Percentiles rank a stretch among this genome's conserved stretches.
These are phyloP conservation scores for Ettlia oleoabundans DNA, from an alignment of 139 green algal species.

Conservation along the genomic window DNA sequence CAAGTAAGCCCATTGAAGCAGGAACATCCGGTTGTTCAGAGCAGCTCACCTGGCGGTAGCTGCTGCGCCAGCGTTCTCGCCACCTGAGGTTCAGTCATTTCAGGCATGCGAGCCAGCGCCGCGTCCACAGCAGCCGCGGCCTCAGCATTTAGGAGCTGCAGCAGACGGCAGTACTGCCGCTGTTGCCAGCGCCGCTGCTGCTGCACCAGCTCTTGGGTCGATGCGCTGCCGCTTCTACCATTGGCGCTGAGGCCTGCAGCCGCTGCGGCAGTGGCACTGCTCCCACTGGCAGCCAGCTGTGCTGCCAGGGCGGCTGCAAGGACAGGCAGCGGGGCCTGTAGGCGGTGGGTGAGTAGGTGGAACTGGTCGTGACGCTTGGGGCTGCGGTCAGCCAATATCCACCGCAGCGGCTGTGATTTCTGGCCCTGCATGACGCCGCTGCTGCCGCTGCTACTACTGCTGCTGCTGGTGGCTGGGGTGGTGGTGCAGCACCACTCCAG, in stretches of 20 bases:
- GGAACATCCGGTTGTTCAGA: too few species aligned
- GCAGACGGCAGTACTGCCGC: slow-evolving; percentile 41
- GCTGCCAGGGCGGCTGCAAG: slow-evolving; percentile 34
- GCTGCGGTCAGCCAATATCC: slow-evolving; percentile 58
- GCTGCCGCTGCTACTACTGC: neutral
- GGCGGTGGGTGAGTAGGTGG: slow-evolving; percentile 70
- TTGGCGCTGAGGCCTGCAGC: neutral
- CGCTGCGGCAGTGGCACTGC: neutral
- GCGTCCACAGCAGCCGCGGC: slow-evolving; percentile 48
- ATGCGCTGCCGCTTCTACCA: slow-evolving; percentile 27
- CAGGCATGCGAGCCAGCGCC: slow-evolving; percentile 35
- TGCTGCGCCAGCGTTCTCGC: slow-evolving; percentile 56
- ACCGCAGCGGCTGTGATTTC: neutral
- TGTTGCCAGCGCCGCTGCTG: slow-evolving; percentile 13
- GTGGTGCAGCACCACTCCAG: slow-evolving; percentile 71
- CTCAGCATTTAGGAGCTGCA: slow-evolving; percentile 52
- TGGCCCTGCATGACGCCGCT: neutral
- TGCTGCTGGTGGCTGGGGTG: neutral
- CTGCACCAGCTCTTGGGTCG: neutral
- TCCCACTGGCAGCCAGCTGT: neutral
- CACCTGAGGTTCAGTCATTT: slow-evolving; percentile 74
- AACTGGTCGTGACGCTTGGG: slow-evolving; percentile 78
- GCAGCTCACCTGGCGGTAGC: slow-evolving; percentile 41
- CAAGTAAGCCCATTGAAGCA: too few species aligned
- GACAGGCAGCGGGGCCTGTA: slow-evolving; percentile 56